Base-by-base conservation (phyloP, 108 stramenopile species). In the Fragilaria radians region DNA sequence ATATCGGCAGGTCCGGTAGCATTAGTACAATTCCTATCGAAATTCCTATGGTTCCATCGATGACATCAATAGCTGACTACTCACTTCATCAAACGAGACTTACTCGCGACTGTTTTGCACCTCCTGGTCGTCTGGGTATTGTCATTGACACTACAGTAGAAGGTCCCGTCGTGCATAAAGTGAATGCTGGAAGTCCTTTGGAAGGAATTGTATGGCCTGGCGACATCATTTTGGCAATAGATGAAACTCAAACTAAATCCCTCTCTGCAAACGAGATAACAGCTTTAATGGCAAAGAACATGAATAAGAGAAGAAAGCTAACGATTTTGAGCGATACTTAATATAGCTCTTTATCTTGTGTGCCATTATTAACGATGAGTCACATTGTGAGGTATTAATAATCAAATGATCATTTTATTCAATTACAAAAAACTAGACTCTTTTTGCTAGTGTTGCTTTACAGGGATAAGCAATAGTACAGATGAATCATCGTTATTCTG, bases 71-170 rank as follows among this genome's bases (percentile, higher is more conserved):
- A n/a, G n/a, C n/a, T n/a, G n/a, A n/a, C n/a, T n/a, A n/a, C n/a
- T n/a, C n/a, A n/a, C n/a, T n/a, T n/a, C n/a, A n/a, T n/a, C n/a
- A n/a, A n/a, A n/a, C n/a, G n/a, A n/a, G n/a, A n/a, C n/a, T 67
- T 5, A 58, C 56, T 1, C 47, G 62, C 26, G 71, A 77, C 46
- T 58, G 77, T 23, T 36, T 71, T 32, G 90, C 91, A 23, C 87
- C 91, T 18, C 67, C 85, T 2, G 91, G 91, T 21, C 88, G 85
- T 57, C 61, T 92, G 27, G 91, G 91, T 24, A 80, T 92, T 61
- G 78, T 91, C 9, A 82, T 91, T 72, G 90, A 91, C 61, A 88
- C 85, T 19, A 73, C 81, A 19, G 65, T 73, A n/a, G 62, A 85
- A 32, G 90, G 90, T n/a, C 90, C 90, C 28, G 65, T 88, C 4